Evolutionary conservation across 768 basidiomycete species (phyloP).

Genomic region (Boletellus emodensis): DNA sequence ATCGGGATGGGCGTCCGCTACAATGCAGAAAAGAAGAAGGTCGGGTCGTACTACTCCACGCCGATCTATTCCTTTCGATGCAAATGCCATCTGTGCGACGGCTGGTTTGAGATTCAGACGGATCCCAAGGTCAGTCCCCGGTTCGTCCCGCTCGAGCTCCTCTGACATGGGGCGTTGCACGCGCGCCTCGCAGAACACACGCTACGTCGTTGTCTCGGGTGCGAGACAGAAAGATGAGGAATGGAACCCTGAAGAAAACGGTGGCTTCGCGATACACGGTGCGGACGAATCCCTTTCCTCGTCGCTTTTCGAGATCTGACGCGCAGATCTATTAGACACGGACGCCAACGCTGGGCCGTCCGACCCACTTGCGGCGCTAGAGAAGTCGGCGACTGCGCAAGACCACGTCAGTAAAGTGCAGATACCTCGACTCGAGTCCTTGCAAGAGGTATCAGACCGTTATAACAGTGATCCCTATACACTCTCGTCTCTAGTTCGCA

Average conservation of each 20-base stretch:
- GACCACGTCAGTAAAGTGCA: slow-evolving; percentile 68
- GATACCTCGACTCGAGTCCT: slow-evolving; percentile 74
- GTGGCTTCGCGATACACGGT: slow-evolving; percentile 89
- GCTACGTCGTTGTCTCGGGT: slow-evolving; percentile 88
- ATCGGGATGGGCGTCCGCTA: slow-evolving; percentile 99
- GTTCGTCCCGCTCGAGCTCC: background rate
- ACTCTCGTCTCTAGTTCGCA: slow-evolving; percentile 70
- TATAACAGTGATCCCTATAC: slow-evolving; percentile 85
- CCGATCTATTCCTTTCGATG: slow-evolving; percentile 94
- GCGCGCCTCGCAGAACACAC: slow-evolving; percentile 59
- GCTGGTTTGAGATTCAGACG: slow-evolving; percentile 98
- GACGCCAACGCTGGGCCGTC: slow-evolving; percentile 56
- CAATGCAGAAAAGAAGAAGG: slow-evolving; percentile 98
- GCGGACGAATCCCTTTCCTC: background rate
- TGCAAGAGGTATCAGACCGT: slow-evolving; percentile 73
- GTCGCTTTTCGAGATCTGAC: background rate
- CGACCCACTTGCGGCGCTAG: slow-evolving; percentile 85
- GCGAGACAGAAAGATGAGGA: slow-evolving; percentile 95
- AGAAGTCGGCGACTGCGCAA: slow-evolving; percentile 82
- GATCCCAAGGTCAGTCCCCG: slow-evolving; percentile 75
- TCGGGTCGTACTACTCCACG: slow-evolving; percentile 91
- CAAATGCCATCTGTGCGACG: slow-evolving; percentile 94
- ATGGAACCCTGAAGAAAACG: slow-evolving; percentile 96
- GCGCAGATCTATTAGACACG: slow-evolving; percentile 48
- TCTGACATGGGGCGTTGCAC: background rate